Percentiles rank a stretch among this genome's conserved stretches.
Conservation (phyloP, 768 basidiomycete genomes). For the Tubosaeta brunneosetosa region DNA sequence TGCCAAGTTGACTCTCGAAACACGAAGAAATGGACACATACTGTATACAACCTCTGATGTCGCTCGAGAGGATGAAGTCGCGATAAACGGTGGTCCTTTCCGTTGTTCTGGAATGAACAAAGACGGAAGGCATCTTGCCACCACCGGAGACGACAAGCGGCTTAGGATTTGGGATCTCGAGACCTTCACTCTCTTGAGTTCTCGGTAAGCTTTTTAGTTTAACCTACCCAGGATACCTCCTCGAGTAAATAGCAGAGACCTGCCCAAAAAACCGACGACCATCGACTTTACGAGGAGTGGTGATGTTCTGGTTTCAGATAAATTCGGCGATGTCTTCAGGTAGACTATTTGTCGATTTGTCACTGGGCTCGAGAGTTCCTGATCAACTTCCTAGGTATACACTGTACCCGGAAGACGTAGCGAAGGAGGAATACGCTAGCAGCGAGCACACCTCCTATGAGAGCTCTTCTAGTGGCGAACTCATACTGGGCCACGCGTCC, state of each 20-base stretch:
- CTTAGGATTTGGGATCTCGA: constrained; percentile 72
- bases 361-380: too few species aligned
- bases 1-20: constrained; percentile 4
- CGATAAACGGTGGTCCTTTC: constrained; percentile 50
- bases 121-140: constrained; percentile 47
- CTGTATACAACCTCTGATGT: constrained; percentile 40
- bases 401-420: constrained; percentile 32
- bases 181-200: constrained; percentile 49
- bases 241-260: constrained; percentile 45
- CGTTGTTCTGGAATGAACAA: constrained; percentile 52
- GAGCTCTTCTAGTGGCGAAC: constrained; percentile 62
- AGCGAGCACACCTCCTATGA: constrained; percentile 53
- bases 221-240: background rate
- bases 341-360: constrained; percentile 24
- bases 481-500: constrained; percentile 86
- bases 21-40: constrained; percentile 48
- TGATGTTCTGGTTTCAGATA: constrained; percentile 81
- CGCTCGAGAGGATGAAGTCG: constrained; percentile 27
- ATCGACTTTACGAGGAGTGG: constrained; percentile 59
- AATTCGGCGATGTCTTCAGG: constrained; percentile 94
- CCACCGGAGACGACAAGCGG: constrained; percentile 74
- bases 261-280: constrained; percentile 78
- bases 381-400: constrained; percentile 48
- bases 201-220: constrained; percentile 43
- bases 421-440: constrained; percentile 26